Evolutionary conservation across 2,329 filamentous ascomycete species (phyloP), one percentile per base, ranked within the genome.

Genomic region (Periconia macrospinosa): DNA sequence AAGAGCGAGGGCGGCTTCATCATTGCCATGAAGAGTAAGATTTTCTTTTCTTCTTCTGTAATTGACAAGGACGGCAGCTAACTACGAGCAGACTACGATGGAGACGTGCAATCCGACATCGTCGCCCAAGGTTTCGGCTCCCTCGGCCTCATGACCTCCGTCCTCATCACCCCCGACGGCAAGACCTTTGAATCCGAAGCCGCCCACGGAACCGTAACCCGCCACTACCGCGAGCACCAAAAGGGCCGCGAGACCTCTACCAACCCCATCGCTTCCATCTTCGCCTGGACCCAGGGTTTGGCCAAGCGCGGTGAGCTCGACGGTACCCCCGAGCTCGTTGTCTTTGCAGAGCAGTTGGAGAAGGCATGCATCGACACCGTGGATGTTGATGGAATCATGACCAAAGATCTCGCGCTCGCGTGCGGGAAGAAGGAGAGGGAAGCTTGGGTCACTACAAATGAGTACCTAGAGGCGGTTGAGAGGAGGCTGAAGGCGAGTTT

Each of bases 181-280:
- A 91, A 94, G 81, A 95, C 92, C 11, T 97, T 96, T 77, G 94
- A 97, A 80, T 92, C 92, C 55, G 94, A 97, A 83, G 94, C 94
- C 60, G 94, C 94, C 62, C 94, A 97, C 84, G 94, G 94, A 70
- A 97, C 94, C 60, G 94, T 99, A 63, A 99, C 94, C 50, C 91
- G 94, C 70, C 94, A 97, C 83, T 97, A 92, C 86, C 91, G 94
- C 74, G 93, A 97, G 82, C 90, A 97, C 84, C 94, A 97, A 80
- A 97, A 97, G 83, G 94, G 94, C 74, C 87, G 88, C 68, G 91
- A 96, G 79, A 99, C 94, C 52, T 96, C 92, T 43, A 99, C 94
- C 65, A 97, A 99, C 86, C 94, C 94, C 57, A 97, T 97, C 69
- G 94, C 94, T 59, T 96, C 91, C 74, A 97, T 99, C 81, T 99